phyloP scores from a whole-genome alignment of 495 filamentous ascomycete species.

The Neurospora cerealis region DNA sequence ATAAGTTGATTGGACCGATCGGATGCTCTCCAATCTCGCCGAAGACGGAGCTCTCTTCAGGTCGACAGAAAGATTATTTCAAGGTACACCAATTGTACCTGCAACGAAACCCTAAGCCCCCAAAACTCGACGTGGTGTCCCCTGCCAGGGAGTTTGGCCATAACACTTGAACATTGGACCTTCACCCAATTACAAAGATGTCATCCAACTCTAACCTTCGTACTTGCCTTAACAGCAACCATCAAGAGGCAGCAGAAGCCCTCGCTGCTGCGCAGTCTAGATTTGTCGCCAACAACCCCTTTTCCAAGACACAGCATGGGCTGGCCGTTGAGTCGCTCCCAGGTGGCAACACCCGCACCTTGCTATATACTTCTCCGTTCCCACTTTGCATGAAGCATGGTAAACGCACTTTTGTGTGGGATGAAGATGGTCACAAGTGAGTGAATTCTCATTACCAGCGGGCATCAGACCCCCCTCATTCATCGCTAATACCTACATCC shows the following conservation, averaged over 20 bases:
- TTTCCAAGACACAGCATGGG: slow-evolving; percentile 27
- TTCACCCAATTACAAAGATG: not conserved
- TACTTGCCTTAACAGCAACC: not conserved
- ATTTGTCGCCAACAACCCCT: slow-evolving; percentile 23
- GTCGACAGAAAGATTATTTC: not conserved
- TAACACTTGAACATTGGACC: not conserved
- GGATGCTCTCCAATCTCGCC: not conserved
- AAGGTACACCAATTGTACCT: not conserved
- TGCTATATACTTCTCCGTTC: slow-evolving; percentile 48
- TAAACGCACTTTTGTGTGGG: slow-evolving; percentile 27
- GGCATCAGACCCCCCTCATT: not conserved
- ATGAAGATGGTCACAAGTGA: slow-evolving; percentile 35
- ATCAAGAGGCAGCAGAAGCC: slow-evolving; percentile 9
- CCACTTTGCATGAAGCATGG: slow-evolving; percentile 39
- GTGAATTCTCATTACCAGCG: not conserved
- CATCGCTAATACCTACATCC: not conserved
- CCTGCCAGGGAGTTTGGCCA: not conserved
- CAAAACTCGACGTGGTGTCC: not conserved
- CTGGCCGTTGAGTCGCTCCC: slow-evolving; percentile 35
- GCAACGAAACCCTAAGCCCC: not conserved
- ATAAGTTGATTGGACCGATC: not conserved
- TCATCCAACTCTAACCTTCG: not conserved
- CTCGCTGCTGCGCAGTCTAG: slow-evolving; percentile 21
- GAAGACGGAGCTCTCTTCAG: not conserved
- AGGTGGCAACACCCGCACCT: slow-evolving; percentile 52